These are phyloP conservation scores for Nigrograna mackinnonii DNA, from an alignment of 2,329 filamentous ascomycete genomes.

Conservation along the genomic window DNA sequence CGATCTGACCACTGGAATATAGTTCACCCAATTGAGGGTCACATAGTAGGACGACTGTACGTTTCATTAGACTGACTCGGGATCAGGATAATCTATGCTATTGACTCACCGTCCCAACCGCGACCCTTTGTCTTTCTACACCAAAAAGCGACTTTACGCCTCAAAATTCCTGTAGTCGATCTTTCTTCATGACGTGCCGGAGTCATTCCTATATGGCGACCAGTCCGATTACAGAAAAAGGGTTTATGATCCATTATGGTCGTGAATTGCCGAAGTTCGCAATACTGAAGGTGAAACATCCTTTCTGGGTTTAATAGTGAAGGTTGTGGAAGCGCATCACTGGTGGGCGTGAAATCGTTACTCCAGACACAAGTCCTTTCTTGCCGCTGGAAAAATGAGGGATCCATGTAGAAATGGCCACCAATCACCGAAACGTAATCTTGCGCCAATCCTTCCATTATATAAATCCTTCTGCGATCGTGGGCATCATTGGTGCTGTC, in stretches of 20 bases:
- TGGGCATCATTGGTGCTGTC: slow-evolving; percentile 8
- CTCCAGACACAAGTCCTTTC: slow-evolving; percentile 40
- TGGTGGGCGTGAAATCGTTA: slow-evolving; percentile 37
- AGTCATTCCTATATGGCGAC: slow-evolving; percentile 38
- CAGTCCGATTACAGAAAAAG: slow-evolving; percentile 31
- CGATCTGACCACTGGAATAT: too few relatives aligned
- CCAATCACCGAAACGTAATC: slow-evolving; percentile 31
- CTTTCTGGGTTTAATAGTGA: slow-evolving; percentile 27
- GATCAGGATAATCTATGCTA: too few relatives aligned
- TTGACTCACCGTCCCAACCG: slow-evolving; percentile 36
- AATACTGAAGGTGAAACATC: slow-evolving; percentile 36
- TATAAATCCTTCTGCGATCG: slow-evolving; percentile 26
- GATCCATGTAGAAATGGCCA: slow-evolving; percentile 38
- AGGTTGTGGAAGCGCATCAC: slow-evolving; percentile 35
- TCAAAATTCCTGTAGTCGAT: slow-evolving; percentile 30
- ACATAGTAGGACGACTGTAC: slow-evolving; percentile 36
- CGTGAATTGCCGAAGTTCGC: slow-evolving; percentile 35
- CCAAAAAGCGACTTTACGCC: slow-evolving; percentile 37
- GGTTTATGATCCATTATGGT: slow-evolving; percentile 23
- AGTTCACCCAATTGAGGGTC: too few relatives aligned
- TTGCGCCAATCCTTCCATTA: slow-evolving; percentile 37
- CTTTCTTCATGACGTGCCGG: slow-evolving; percentile 23
- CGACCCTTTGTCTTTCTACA: slow-evolving; percentile 16
- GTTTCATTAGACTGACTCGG: too few relatives aligned
- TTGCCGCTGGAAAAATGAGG: slow-evolving; percentile 34